Conservation (phyloP, 2,329 filamentous ascomycete species). For the Passalora sequoiae region DNA sequence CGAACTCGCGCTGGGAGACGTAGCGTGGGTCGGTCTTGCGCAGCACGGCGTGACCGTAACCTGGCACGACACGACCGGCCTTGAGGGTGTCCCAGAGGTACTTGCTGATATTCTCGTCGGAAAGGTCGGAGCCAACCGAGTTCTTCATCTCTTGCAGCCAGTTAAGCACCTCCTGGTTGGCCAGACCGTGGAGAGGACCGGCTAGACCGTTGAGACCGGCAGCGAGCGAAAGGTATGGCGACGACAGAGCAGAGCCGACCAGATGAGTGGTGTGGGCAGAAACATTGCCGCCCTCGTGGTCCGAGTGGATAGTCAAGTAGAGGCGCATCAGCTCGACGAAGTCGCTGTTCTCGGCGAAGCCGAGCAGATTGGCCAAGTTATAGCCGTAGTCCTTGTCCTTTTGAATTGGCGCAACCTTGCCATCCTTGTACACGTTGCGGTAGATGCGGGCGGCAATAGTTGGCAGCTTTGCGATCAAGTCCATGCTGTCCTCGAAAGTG, state of each 20-base stretch:
- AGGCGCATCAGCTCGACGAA: constrained; percentile 98
- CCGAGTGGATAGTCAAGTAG: constrained; percentile 99
- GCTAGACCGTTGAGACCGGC: constrained; percentile 97
- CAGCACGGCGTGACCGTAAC: constrained; percentile 97
- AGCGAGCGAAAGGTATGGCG: constrained; percentile 91
- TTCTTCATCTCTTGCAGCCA: constrained; percentile 99
- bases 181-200: constrained; percentile 95
- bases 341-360: constrained; percentile 89
- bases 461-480: constrained; percentile 98
- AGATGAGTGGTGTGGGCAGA: constrained; percentile 97
- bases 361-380: constrained; percentile 99
- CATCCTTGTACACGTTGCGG: constrained; percentile 99
- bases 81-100: constrained; percentile 99
- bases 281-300: constrained; percentile 99
- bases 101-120: constrained; percentile 92
- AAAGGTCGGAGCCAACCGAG: constrained; percentile 84
- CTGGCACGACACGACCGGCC: constrained; percentile 88
- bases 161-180: constrained; percentile 99
- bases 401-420: constrained; percentile 91
- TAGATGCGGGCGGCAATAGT: constrained; percentile 98
- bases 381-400: constrained; percentile 99
- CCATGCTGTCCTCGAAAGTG: constrained; percentile 99
- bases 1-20: constrained; percentile 96
- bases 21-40: constrained; percentile 99
- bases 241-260: constrained; percentile 93